These are phyloP conservation scores for Nepenthes gracilis DNA, from an alignment of 148 eudicot species.

Conservation along the genomic window DNA sequence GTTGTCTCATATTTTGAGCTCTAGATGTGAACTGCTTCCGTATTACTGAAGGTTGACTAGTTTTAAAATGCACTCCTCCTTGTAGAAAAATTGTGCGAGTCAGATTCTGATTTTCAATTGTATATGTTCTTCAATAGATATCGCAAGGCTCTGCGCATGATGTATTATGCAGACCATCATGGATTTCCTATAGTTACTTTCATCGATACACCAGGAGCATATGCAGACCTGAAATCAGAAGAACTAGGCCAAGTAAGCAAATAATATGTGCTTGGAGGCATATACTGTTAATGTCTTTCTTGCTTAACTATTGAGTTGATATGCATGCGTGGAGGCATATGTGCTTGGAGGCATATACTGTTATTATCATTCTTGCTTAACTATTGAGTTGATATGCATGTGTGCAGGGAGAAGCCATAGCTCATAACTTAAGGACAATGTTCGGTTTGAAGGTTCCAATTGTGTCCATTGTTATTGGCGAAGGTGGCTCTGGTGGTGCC, in stretches of 20 bases:
- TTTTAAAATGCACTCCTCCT: too few relatives aligned
- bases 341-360: slow-evolving; percentile 1
- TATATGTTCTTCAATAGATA: slow-evolving; percentile 29
- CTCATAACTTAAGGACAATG: slow-evolving; percentile 78
- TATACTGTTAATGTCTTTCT: neutral
- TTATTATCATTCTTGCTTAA: neutral
- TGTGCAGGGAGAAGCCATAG: slow-evolving; percentile 84
- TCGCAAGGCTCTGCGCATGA: slow-evolving; percentile 80
- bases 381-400: neutral
- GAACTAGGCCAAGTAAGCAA: slow-evolving; percentile 72
- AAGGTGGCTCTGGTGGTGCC: slow-evolving; percentile 96
- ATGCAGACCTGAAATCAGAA: slow-evolving; percentile 79
- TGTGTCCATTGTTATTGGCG: slow-evolving; percentile 78
- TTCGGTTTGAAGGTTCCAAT: slow-evolving; percentile 81
- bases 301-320: neutral
- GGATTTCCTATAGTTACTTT: slow-evolving; percentile 76
- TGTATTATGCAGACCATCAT: slow-evolving; percentile 85
- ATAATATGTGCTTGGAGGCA: slow-evolving; percentile 2
- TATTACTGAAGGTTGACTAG: too few relatives aligned
- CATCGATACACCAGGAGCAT: slow-evolving; percentile 90
- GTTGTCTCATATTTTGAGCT: too few relatives aligned
- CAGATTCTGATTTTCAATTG: neutral
- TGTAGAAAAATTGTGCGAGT: neutral
- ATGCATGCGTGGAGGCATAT: neutral
- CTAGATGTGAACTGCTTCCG: too few relatives aligned